Percentiles rank a stretch among this genome's conserved stretches.
These are phyloP conservation scores for Dacryopinax primogenitus DNA, from an alignment of 768 basidiomycete species.

Conservation along the genomic window DNA sequence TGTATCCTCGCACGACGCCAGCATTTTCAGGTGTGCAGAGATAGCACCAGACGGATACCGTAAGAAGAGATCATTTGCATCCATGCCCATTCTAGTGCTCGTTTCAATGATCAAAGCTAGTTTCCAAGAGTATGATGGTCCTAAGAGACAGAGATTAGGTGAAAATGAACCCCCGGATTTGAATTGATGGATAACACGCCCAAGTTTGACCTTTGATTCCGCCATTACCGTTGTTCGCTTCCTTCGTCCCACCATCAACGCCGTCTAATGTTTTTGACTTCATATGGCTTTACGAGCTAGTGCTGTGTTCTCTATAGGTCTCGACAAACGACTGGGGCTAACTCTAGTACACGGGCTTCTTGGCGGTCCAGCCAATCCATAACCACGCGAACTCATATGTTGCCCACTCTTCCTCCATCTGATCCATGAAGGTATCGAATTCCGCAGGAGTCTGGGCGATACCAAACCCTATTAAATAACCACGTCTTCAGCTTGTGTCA, in stretches of 20 bases:
- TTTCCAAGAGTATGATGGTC: neutral
- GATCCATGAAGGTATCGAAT: neutral
- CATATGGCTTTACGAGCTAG: neutral
- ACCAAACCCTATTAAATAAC: neutral
- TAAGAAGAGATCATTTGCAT: neutral
- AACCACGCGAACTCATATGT: neutral
- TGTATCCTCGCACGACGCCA: too few relatives aligned
- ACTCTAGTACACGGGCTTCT: neutral
- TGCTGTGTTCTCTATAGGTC: neutral
- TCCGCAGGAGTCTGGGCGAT: neutral
- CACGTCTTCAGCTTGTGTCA: neutral
- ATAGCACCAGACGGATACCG: neutral
- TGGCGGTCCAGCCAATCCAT: neutral
- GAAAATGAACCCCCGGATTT: neutral
- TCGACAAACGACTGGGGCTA: neutral
- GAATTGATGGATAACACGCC: neutral
- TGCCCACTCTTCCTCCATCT: conserved; percentile 4
- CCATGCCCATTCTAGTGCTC: neutral
- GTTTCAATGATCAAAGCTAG: neutral
- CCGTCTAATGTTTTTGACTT: neutral
- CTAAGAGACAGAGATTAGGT: neutral
- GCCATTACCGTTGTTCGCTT: neutral
- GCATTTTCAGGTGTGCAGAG: too few relatives aligned
- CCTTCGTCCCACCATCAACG: neutral
- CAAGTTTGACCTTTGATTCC: neutral